Conservation (phyloP, 1,139 yeast species). For the Taphrina confusa region DNA sequence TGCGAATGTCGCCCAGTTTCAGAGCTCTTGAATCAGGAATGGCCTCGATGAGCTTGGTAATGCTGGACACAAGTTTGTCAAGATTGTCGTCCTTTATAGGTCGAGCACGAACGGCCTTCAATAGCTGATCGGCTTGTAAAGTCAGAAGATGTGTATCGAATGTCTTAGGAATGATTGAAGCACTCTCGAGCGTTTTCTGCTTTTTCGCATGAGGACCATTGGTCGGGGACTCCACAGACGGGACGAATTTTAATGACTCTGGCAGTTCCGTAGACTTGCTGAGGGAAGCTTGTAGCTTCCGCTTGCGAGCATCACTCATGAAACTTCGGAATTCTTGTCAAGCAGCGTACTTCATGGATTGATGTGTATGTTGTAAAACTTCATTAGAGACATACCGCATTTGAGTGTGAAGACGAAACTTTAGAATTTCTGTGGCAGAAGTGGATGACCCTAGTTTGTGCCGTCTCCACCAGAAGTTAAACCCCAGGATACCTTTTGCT, state of each 20-base stretch:
- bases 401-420: no score
- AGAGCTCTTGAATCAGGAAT: background rate
- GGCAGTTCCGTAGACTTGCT: constrained; percentile 20
- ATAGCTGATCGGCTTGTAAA: constrained; percentile 16
- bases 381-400: no score
- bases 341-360: no score
- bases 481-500: no score
- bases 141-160: constrained; percentile 7
- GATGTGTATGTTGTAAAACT: no score
- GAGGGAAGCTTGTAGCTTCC: constrained; percentile 21
- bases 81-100: background rate
- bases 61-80: constrained; percentile 6
- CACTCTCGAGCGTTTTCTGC: constrained; percentile 3
- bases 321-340: no score
- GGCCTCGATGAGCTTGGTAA: constrained; percentile 2
- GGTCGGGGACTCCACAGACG: constrained; percentile 14
- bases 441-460: no score
- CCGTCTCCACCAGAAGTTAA: no score
- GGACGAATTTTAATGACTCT: constrained; percentile 20
- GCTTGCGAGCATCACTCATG: constrained; percentile 30
- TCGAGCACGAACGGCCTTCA: background rate
- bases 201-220: constrained; percentile 30
- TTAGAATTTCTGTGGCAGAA: no score
- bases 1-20: constrained; percentile 4
- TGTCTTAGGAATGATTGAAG: background rate